These are phyloP conservation scores for Pseudotulostoma volvatum DNA, from an alignment of 495 filamentous ascomycete species.

Conservation along the genomic window DNA sequence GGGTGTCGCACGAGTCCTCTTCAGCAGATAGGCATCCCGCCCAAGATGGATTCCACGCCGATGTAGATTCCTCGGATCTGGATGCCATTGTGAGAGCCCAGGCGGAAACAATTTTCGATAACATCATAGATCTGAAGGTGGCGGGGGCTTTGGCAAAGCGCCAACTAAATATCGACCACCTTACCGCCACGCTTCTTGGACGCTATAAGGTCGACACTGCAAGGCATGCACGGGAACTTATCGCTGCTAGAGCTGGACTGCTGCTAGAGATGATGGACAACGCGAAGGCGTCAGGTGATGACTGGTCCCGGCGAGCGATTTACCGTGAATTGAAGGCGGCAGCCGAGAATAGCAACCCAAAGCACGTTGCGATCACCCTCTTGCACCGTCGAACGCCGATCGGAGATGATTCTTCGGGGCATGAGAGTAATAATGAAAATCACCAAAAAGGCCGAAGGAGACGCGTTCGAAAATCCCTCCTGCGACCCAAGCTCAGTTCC, in stretches of 20 bases:
- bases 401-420: slow-evolving; percentile 22
- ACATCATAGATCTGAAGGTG: slow-evolving; percentile 22
- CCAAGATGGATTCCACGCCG: too few species aligned
- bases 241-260: slow-evolving; percentile 16
- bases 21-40: too few species aligned
- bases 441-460: slow-evolving; percentile 11
- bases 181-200: slow-evolving; percentile 15
- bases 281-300: slow-evolving; percentile 20
- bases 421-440: slow-evolving; percentile 18
- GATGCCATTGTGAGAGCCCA: slow-evolving; percentile 19
- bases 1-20: slow-evolving; percentile 16
- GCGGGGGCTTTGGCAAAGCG: slow-evolving; percentile 31
- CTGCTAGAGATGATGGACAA: slow-evolving; percentile 24
- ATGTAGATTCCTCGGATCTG: too few species aligned
- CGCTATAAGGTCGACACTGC: slow-evolving; percentile 16
- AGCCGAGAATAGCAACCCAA: slow-evolving; percentile 8
- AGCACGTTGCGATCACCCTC: slow-evolving; percentile 18
- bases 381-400: slow-evolving; percentile 13
- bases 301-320: slow-evolving; percentile 30
- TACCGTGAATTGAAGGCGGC: slow-evolving; percentile 27
- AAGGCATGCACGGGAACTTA: slow-evolving; percentile 23
- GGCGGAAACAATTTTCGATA: slow-evolving; percentile 21
- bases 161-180: slow-evolving; percentile 24
- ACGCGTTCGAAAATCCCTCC: slow-evolving; percentile 32
- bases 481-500: slow-evolving; percentile 31